Evolutionary conservation across 1,139 yeast species (phyloP).

Genomic region (Blastobotrys buckinghamii): DNA sequence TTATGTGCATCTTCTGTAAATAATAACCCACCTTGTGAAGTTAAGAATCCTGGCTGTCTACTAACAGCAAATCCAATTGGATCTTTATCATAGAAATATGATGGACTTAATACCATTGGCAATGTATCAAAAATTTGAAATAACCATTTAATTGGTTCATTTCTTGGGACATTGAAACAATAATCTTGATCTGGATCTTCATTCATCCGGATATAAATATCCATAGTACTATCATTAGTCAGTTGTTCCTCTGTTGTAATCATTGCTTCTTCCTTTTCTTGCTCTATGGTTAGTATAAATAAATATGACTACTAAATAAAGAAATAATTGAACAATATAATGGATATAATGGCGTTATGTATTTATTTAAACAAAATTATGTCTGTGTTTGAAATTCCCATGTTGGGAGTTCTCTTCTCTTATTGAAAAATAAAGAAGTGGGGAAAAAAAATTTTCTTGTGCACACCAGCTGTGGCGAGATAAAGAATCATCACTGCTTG

Average conservation of each 20-base stretch:
- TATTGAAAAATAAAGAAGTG: no score
- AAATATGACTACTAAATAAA: no score
- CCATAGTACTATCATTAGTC: constrained; percentile 33
- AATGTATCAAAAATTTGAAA: constrained; percentile 54
- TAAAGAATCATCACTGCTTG: no score
- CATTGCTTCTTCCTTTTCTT: background rate
- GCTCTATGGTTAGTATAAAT: background rate
- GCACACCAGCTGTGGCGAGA: no score
- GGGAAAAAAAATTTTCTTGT: no score
- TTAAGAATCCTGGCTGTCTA: constrained; percentile 76
- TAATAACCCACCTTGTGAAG: constrained; percentile 75
- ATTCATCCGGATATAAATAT: constrained; percentile 78
- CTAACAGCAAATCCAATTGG: constrained; percentile 68
- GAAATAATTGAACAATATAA: no score
- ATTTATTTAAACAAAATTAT: no score
- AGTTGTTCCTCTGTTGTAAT: background rate
- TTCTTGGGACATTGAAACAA: constrained; percentile 66
- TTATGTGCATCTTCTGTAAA: constrained; percentile 56
- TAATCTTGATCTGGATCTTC: constrained; percentile 83
- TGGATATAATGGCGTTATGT: background rate
- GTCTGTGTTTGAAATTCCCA: no score
- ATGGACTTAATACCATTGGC: constrained; percentile 77
- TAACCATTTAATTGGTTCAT: constrained; percentile 50
- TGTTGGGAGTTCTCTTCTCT: no score
- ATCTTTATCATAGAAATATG: constrained; percentile 55